phyloP scores from a whole-genome alignment of 176 grass and related monocot species.

The Hordeum marinum region DNA sequence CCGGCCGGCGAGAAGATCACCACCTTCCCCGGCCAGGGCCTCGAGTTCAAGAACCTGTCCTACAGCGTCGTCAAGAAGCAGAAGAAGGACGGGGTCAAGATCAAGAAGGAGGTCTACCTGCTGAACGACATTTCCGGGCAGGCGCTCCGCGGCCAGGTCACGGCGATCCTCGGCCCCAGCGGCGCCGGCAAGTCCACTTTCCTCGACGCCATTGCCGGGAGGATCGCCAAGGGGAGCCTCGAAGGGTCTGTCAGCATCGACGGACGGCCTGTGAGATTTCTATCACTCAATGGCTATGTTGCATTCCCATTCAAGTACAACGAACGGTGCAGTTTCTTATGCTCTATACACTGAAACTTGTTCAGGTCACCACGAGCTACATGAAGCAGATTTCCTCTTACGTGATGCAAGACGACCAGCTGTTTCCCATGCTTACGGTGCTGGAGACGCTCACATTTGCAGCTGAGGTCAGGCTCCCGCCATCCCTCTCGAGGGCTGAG shows the following conservation, averaged over 20 bases:
- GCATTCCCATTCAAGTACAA: not conserved
- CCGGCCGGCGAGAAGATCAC: conserved; percentile 1
- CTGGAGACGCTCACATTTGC: conserved; percentile 66
- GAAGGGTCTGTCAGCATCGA: conserved; percentile 57
- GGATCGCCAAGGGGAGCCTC: conserved; percentile 60
- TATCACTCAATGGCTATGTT: not conserved
- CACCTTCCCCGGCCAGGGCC: conserved; percentile 45
- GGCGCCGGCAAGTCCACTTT: conserved; percentile 79
- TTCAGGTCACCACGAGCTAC: conserved; percentile 67
- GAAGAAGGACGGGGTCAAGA: conserved; percentile 54
- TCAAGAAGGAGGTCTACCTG: conserved; percentile 62
- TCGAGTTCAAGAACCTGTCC: conserved; percentile 66
- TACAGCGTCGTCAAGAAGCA: conserved; percentile 69
- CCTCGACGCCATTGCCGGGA: conserved; percentile 58
- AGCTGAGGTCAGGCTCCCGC: conserved; percentile 58
- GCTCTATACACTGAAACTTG: not conserved
- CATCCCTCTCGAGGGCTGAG: conserved; percentile 47
- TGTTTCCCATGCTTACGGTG: conserved; percentile 69
- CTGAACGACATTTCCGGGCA: conserved; percentile 68
- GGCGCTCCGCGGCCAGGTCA: conserved; percentile 48
- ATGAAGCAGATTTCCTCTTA: conserved; percentile 81
- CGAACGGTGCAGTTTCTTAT: not conserved
- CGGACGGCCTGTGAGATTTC: conserved; percentile 39
- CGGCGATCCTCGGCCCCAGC: conserved; percentile 59
- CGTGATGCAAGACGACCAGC: conserved; percentile 80